Conservation (phyloP, 1,139 yeast species). For the Kodamaea sp. region DNA sequence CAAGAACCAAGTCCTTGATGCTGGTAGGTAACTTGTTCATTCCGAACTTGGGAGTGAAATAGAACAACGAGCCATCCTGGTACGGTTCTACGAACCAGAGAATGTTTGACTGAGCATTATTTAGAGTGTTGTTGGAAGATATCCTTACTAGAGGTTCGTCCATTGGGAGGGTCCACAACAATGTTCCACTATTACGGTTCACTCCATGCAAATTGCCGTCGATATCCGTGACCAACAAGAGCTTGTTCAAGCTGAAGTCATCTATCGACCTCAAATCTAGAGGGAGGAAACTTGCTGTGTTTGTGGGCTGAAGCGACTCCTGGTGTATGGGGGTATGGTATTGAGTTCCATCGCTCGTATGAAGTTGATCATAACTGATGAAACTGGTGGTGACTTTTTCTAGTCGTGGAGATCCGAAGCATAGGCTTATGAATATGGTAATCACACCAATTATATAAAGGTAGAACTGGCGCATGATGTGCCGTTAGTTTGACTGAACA, state of each 20-base stretch:
- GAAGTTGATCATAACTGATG: constrained; percentile 8
- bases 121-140: constrained; percentile 31
- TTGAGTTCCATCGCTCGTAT: too few species aligned
- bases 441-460: constrained; percentile 8
- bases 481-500: too few species aligned
- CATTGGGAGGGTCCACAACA: constrained; percentile 73
- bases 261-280: constrained; percentile 43
- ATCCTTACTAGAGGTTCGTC: constrained; percentile 53
- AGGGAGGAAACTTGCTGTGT: constrained; percentile 27
- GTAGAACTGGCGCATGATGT: constrained; percentile 7
- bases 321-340: constrained; percentile 1
- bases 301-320: too few species aligned
- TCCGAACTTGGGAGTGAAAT: constrained; percentile 77
- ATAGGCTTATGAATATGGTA: constrained; percentile 6
- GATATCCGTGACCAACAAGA: constrained; percentile 74
- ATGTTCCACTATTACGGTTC: constrained; percentile 72
- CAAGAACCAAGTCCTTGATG: constrained; percentile 73
- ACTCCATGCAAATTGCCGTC: constrained; percentile 89
- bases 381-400: constrained; percentile 21
- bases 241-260: constrained; percentile 61
- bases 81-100: constrained; percentile 90
- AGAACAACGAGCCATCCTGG: constrained; percentile 83
- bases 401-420: constrained; percentile 26
- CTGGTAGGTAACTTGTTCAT: constrained; percentile 80
- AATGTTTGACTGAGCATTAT: constrained; percentile 30